Evolutionary conservation across 1,284 basidiomycete species (phyloP).

Genomic region (Grifola frondosa): DNA sequence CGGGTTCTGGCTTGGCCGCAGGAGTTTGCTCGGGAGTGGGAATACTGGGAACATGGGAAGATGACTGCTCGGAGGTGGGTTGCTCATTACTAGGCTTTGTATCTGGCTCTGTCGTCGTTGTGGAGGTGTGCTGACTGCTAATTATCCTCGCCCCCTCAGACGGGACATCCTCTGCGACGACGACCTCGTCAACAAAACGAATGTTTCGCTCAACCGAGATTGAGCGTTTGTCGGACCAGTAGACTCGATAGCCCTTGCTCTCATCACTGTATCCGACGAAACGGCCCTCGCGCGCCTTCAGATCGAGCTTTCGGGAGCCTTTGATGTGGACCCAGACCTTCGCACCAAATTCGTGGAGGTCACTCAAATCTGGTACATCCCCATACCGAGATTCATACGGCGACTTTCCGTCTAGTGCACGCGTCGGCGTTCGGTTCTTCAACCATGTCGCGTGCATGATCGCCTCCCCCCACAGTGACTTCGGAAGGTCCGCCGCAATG

Average conservation of each 20-base stretch:
- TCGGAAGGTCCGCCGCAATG: slow-evolving; percentile 19
- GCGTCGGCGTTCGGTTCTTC: slow-evolving; percentile 29
- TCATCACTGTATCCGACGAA: slow-evolving; percentile 12
- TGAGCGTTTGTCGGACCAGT: slow-evolving; percentile 9
- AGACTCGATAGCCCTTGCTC: slow-evolving; percentile 15
- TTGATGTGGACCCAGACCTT: slow-evolving; percentile 6
- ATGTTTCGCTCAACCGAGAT: slow-evolving; percentile 9
- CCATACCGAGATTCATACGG: slow-evolving; percentile 28
- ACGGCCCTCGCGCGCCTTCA: slow-evolving; percentile 17
- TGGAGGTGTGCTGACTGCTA: no score
- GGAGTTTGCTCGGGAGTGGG: no score
- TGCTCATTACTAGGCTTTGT: no score
- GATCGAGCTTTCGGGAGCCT: slow-evolving; percentile 2
- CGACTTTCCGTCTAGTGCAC: slow-evolving; percentile 28
- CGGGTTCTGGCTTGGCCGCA: no score
- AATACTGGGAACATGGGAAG: no score
- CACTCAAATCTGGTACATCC: slow-evolving; percentile 28
- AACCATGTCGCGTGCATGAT: slow-evolving; percentile 25
- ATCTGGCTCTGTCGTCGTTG: no score
- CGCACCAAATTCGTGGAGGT: slow-evolving; percentile 12
- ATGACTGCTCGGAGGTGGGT: no score
- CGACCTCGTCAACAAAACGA: background rate
- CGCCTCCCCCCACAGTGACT: slow-evolving; percentile 10
- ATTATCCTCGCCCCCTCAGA: background rate
- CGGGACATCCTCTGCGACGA: background rate